phyloP scores from a whole-genome alignment of 441 rosid genomes.

The Francoa sonchifolia region DNA sequence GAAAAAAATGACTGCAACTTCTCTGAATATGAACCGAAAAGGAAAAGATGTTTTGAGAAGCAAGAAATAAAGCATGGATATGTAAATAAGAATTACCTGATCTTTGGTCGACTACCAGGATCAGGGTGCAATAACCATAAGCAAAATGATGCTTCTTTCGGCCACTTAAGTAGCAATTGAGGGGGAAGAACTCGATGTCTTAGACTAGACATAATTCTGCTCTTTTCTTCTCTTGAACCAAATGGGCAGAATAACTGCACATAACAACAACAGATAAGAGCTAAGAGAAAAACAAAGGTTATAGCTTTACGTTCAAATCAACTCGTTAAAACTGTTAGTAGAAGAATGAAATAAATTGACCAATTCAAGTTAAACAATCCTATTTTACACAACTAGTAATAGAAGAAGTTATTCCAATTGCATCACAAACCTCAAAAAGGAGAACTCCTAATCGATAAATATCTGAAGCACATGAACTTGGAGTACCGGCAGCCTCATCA shows the following conservation, averaged over 20 bases:
- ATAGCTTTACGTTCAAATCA: conserved; percentile 1
- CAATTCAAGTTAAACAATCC: too few species aligned
- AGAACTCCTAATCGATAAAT: conserved; percentile 78
- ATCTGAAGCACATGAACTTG: conserved; percentile 72
- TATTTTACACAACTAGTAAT: too few species aligned
- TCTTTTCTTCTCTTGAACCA: conserved; percentile 77
- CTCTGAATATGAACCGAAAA: too few species aligned
- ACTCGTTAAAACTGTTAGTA: conserved; percentile 6
- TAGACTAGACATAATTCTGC: conserved; percentile 79
- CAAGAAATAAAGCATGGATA: conserved; percentile 1
- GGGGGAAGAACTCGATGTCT: conserved; percentile 97
- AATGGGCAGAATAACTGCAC: conserved; percentile 80
- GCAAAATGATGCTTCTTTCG: conserved; percentile 93
- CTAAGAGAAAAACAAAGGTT: conserved; percentile 12
- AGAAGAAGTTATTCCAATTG: too few species aligned
- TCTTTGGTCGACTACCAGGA: conserved; percentile 61
- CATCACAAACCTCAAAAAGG: conserved; percentile 68
- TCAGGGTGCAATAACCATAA: conserved; percentile 91
- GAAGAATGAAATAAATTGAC: conserved; percentile 6
- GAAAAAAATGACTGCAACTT: too few species aligned
- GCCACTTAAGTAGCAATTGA: conserved; percentile 68
- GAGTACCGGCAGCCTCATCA: conserved; percentile 57
- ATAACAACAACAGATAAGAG: conserved; percentile 26
- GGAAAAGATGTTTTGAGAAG: not conserved
- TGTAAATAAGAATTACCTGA: conserved; percentile 36